Evolutionary conservation across 345 rosid species (phyloP).

Genomic region (Eucalyptus polybractea): DNA sequence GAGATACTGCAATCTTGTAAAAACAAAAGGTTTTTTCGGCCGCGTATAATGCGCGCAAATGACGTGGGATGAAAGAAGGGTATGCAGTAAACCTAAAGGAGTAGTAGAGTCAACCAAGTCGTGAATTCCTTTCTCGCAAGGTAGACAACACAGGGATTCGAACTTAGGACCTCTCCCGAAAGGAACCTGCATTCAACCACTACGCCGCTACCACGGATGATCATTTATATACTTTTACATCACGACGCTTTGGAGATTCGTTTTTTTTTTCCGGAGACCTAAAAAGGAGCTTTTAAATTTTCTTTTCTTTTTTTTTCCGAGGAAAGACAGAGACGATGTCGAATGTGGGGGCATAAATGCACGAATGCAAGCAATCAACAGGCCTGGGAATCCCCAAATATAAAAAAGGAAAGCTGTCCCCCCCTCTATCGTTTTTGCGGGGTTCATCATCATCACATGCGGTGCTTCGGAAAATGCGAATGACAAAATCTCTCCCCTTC

Average conservation of each 20-base stretch:
- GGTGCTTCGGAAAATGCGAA: neutral
- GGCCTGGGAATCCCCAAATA: neutral
- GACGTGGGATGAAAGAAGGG: neutral
- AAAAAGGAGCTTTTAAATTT: neutral
- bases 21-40: neutral
- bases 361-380: neutral
- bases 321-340: neutral
- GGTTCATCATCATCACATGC: neutral
- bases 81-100: rapidly evolving
- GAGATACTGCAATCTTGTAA: neutral
- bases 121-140: no score
- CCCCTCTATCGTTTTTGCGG: neutral
- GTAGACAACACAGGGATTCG: rapidly evolving
- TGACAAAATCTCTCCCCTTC: neutral
- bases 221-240: neutral
- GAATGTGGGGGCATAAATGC: neutral
- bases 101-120: no score
- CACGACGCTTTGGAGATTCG: rapidly evolving
- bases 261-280: neutral
- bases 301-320: neutral
- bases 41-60: neutral
- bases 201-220: no score
- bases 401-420: neutral
- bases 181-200: no score
- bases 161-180: no score